Conservation (phyloP, 306 rosid species). For the Lithocarpus polystachyus region DNA sequence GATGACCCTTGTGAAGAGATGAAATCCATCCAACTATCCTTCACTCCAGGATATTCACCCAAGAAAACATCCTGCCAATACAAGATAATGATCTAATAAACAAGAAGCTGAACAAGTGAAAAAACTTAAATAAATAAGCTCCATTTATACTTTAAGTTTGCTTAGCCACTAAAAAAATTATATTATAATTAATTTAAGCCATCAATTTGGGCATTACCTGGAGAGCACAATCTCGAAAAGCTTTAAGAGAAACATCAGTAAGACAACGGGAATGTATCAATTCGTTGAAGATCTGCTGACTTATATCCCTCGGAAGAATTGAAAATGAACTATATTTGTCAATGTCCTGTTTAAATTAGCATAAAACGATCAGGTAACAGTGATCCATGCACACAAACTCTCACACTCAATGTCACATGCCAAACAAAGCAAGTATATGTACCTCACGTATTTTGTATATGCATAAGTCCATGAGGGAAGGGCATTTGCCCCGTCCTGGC, state of each 20-base stretch:
- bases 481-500: slow-evolving; percentile 39
- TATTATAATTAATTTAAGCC: slow-evolving; percentile 11
- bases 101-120: neutral
- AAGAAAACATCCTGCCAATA: slow-evolving; percentile 54
- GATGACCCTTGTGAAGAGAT: slow-evolving; percentile 64
- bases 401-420: neutral
- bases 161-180: no score
- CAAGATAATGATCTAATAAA: slow-evolving; percentile 10
- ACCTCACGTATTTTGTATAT: slow-evolving; percentile 62
- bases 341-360: slow-evolving; percentile 43
- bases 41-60: slow-evolving; percentile 55
- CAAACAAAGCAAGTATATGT: neutral
- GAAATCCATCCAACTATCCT: slow-evolving; percentile 66
- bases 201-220: slow-evolving; percentile 36
- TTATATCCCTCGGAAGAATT: slow-evolving; percentile 60
- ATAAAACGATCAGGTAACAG: neutral
- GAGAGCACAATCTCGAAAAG: slow-evolving; percentile 69
- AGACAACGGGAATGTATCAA: slow-evolving; percentile 56
- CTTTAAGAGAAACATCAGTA: slow-evolving; percentile 42
- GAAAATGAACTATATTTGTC: slow-evolving; percentile 46
- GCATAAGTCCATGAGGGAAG: slow-evolving; percentile 65
- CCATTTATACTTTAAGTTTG: neutral
- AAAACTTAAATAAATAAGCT: slow-evolving; percentile 16
- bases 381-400: neutral
- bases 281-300: slow-evolving; percentile 63